Evolutionary conservation across 2,329 filamentous ascomycete genomes (phyloP).

Genomic region (Epicoccum nigrum): DNA sequence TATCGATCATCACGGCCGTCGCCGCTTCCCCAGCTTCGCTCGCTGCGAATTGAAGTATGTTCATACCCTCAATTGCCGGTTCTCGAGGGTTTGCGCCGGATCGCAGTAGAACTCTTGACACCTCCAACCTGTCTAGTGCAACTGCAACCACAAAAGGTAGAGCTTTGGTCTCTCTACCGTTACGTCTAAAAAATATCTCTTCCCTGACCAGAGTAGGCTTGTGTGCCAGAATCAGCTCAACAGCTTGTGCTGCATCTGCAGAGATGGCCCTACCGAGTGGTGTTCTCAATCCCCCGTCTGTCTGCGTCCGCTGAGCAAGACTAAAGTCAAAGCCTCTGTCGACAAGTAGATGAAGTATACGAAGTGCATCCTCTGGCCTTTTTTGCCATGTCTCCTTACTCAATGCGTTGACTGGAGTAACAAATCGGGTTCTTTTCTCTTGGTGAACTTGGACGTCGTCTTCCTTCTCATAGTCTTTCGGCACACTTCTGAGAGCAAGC

Average conservation of each 20-base stretch:
- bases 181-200: constrained; percentile 23
- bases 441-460: constrained; percentile 26
- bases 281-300: constrained; percentile 22
- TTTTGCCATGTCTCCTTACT: constrained; percentile 29
- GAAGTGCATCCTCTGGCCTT: constrained; percentile 27
- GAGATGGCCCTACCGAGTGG: constrained; percentile 22
- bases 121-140: constrained; percentile 18
- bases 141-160: constrained; percentile 24
- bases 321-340: constrained; percentile 21
- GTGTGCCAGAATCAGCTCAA: constrained; percentile 25
- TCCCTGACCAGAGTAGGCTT: constrained; percentile 22
- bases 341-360: constrained; percentile 23
- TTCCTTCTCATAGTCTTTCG: constrained; percentile 22
- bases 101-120: constrained; percentile 21
- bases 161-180: constrained; percentile 24
- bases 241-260: constrained; percentile 25
- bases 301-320: constrained; percentile 22
- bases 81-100: constrained; percentile 26
- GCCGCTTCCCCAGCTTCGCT: constrained; percentile 19
- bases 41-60: constrained; percentile 22
- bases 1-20: constrained; percentile 22
- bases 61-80: constrained; percentile 26
- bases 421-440: constrained; percentile 22
- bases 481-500: constrained; percentile 18
- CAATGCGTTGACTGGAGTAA: constrained; percentile 24